Evolutionary conservation across 495 filamentous ascomycete species (phyloP).

Genomic region (Pseudevernia furfuracea): DNA sequence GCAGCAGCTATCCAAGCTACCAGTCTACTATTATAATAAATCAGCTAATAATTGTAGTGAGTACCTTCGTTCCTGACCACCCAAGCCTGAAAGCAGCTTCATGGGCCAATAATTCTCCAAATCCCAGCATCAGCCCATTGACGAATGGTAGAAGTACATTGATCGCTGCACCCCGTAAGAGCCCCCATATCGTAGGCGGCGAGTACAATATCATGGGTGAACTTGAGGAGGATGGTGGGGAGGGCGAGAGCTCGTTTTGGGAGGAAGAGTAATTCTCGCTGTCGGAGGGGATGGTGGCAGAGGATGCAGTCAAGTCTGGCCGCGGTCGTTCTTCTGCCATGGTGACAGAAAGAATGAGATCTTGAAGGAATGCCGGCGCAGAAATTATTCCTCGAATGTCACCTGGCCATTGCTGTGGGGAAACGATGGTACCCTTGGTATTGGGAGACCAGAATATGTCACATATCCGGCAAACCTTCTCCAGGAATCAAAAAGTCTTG

Average conservation of each 20-base stretch:
- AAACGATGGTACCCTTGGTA: background rate
- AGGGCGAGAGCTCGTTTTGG: constrained; percentile 53
- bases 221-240: constrained; percentile 57
- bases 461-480: constrained; percentile 3
- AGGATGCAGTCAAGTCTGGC: constrained; percentile 62
- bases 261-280: constrained; percentile 80
- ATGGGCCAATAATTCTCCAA: constrained; percentile 93
- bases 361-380: no score
- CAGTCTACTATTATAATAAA: background rate
- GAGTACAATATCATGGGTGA: constrained; percentile 82
- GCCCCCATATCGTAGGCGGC: constrained; percentile 74
- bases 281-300: constrained; percentile 80
- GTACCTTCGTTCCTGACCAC: constrained; percentile 88
- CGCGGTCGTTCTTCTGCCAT: constrained; percentile 18
- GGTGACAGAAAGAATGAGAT: constrained; percentile 5
- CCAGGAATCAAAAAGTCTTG: background rate
- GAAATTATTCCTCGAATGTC: background rate
- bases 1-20: background rate
- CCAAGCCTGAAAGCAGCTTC: constrained; percentile 88
- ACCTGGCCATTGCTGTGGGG: constrained; percentile 16
- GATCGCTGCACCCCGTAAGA: constrained; percentile 85
- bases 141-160: constrained; percentile 92
- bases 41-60: constrained; percentile 17
- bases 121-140: constrained; percentile 96
- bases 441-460: background rate